phyloP scores from a whole-genome alignment of 2,329 filamentous ascomycete genomes.

The Fusarium sp. region DNA sequence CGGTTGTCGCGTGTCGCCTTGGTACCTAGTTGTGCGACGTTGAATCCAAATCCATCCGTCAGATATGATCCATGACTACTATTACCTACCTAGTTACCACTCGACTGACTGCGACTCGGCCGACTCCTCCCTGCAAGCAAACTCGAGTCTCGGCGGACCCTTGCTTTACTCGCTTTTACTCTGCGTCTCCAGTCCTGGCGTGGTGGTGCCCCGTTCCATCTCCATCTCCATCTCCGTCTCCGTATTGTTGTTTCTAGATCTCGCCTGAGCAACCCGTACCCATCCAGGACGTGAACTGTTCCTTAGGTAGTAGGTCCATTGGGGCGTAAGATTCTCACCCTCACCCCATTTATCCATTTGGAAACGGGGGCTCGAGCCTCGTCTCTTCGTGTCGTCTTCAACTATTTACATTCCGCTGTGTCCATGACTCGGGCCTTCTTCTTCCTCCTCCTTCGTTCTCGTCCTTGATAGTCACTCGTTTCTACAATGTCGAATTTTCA shows the following conservation, averaged over 20 bases:
- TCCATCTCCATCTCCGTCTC: constrained; percentile 22
- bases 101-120: constrained; percentile 21
- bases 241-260: constrained; percentile 35
- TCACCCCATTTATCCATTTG: constrained; percentile 31
- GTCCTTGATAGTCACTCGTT: constrained; percentile 58
- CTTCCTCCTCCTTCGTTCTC: constrained; percentile 21
- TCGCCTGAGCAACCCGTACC: constrained; percentile 31
- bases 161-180: neutral
- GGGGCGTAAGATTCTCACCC: constrained; percentile 42
- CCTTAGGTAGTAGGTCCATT: constrained; percentile 28
- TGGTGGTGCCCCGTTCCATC: constrained; percentile 23
- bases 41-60: constrained; percentile 29
- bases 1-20: constrained; percentile 36
- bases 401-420: constrained; percentile 43
- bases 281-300: constrained; percentile 30
- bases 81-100: constrained; percentile 8
- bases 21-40: constrained; percentile 37
- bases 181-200: constrained; percentile 17
- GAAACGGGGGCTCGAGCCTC: constrained; percentile 23
- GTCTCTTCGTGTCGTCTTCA: constrained; percentile 20
- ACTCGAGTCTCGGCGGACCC: constrained; percentile 23
- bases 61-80: constrained; percentile 22
- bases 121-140: constrained; percentile 34
- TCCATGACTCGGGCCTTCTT: constrained; percentile 33
- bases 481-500: constrained; percentile 68